Conservation (phyloP, 176 grass and related monocot genomes). For the maize (Zea mays) region DNA sequence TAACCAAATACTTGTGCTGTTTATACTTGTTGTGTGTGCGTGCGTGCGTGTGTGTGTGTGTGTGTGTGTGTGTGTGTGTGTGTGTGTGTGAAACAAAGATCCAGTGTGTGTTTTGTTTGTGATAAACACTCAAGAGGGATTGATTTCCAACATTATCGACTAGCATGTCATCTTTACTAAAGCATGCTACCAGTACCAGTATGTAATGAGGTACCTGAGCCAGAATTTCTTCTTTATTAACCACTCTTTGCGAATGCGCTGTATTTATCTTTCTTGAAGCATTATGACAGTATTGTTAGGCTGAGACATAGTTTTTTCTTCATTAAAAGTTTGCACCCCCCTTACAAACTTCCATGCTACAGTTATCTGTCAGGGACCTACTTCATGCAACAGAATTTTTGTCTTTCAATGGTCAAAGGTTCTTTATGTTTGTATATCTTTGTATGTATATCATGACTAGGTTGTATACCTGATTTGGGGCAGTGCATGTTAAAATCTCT, state of each 20-base stretch:
- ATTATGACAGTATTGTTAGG: background rate
- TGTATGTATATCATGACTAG: background rate
- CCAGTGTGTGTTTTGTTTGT: background rate
- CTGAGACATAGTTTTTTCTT: background rate
- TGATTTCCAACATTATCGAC: background rate
- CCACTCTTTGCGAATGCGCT: background rate
- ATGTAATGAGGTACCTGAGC: too few relatives aligned
- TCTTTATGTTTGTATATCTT: background rate
- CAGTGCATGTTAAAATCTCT: background rate
- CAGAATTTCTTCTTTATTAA: background rate
- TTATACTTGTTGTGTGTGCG: background rate
- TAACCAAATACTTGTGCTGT: background rate
- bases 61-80: background rate
- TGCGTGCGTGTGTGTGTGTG: background rate
- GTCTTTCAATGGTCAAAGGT: background rate
- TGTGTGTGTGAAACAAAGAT: background rate
- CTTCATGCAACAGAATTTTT: background rate
- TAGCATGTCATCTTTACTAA: constrained; percentile 6
- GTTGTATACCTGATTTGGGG: background rate
- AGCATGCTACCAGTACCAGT: background rate
- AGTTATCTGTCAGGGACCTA: background rate
- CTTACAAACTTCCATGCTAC: background rate
- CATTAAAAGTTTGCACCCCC: background rate
- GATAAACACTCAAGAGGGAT: background rate
- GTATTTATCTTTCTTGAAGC: constrained; percentile 13